Base-by-base conservation (phyloP, 352 stramenopile species). In the Peronospora belbahrii region DNA sequence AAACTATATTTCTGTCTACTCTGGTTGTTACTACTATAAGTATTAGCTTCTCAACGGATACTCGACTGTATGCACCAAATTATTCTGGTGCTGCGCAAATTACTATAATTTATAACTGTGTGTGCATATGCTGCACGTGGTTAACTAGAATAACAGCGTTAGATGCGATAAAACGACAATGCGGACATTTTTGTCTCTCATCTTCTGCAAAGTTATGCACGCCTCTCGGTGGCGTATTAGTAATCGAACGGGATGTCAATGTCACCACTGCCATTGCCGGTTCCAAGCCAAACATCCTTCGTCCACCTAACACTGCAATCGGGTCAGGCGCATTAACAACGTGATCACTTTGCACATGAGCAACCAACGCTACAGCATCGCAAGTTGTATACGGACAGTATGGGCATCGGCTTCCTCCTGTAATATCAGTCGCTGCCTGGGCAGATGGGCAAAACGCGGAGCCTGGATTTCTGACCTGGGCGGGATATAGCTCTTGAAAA, bases 91-190 rank as follows among this genome's bases (percentile, higher is more conserved):
- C 18, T 27, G 3, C 11, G 3, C 11, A 6, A 28, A 11, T 11
- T 28, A n/a, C n/a, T n/a, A n/a, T n/a, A n/a, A n/a, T n/a, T n/a
- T n/a, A n/a, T 9, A 28, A 28, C 24, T 28, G 11, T 9, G 11
- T 9, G 24, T 90, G 79, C 10, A 90, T 47, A 44, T 77, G 60
- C 56, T 91, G 59, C 10, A 91, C 69, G 50, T 91, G 79, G 59
- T 87, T 87, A 4, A 91, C 76, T 23, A 91, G 56, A 23, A 85
- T 73, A 14, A 86, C 70, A 10, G 74, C 52, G 44, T 91, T 70
- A 0, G 49, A 27, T 0, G 74, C 67, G 17, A 64, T 30, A 44
- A 84, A 91, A 15, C 47, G 47, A 45, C 79, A 91, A 56, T 70
- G 72, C 7, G 79, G 79, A 60, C 79, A 91, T 52, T 59, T 40